phyloP scores from a whole-genome alignment of 1,284 basidiomycete species.

The Heterobasidion parviporum region DNA sequence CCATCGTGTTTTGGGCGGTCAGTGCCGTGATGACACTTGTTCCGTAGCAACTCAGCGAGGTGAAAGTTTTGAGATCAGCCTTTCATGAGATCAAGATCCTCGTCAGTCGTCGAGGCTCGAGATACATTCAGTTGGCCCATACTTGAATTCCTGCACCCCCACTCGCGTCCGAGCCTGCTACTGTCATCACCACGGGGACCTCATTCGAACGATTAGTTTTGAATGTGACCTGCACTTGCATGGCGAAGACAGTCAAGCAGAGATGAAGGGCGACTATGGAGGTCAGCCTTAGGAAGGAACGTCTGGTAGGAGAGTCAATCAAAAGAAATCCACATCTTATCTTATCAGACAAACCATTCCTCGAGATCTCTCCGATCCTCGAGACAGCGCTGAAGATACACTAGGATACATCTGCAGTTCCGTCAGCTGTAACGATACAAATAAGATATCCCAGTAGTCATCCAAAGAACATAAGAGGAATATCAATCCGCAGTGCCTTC shows the following conservation, averaged over 20 bases:
- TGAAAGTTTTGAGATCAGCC: conserved; percentile 85
- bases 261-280: too few relatives aligned
- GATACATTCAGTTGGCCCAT: conserved; percentile 11
- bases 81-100: conserved; percentile 16
- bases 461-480: too few relatives aligned
- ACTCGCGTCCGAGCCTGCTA: conserved; percentile 19
- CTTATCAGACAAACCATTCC: not conserved
- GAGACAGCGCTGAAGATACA: too few relatives aligned
- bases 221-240: too few relatives aligned
- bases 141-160: conserved; percentile 91
- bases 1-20: conserved; percentile 87
- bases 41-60: conserved; percentile 77
- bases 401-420: too few relatives aligned
- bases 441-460: too few relatives aligned
- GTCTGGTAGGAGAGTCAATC: too few relatives aligned
- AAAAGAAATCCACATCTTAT: not conserved
- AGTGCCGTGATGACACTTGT: conserved; percentile 84
- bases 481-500: too few relatives aligned
- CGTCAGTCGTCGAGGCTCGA: conserved; percentile 1
- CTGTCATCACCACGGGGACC: conserved; percentile 3
- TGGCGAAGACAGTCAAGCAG: too few relatives aligned
- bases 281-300: too few relatives aligned
- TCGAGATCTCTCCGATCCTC: not conserved
- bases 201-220: not conserved
- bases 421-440: not conserved